Evolutionary conservation across 805 yeast genomes (phyloP).

Genomic region (Pichia cephalocereana): DNA sequence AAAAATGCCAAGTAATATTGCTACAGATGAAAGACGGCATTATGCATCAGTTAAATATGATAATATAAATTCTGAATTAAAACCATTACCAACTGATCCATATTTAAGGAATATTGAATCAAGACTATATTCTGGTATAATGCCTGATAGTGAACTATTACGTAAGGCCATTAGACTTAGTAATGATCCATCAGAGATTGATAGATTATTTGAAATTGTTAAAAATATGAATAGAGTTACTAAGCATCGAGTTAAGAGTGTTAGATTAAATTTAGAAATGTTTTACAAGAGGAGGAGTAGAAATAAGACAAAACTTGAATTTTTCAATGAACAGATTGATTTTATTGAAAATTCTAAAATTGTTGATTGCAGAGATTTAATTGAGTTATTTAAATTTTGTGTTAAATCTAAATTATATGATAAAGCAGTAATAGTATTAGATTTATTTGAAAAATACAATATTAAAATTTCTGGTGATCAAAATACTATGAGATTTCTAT

Average conservation of each 20-base stretch:
- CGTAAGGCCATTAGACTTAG: slow-evolving; percentile 10
- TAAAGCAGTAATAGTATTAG: slow-evolving; percentile 1
- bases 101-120: slow-evolving; percentile 15
- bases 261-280: slow-evolving; percentile 11
- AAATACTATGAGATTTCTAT: slow-evolving; percentile 6
- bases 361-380: slow-evolving; percentile 7
- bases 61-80: slow-evolving; percentile 2
- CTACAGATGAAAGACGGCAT: background rate
- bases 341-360: background rate
- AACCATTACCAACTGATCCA: slow-evolving; percentile 9
- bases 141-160: slow-evolving; percentile 15
- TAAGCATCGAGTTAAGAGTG: slow-evolving; percentile 4
- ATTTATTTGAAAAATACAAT: background rate
- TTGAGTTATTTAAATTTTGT: slow-evolving; percentile 8
- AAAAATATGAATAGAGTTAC: background rate
- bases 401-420: slow-evolving; percentile 6
- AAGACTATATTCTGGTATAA: slow-evolving; percentile 18
- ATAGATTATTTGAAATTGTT: slow-evolving; percentile 11
- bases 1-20: background rate
- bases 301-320: slow-evolving; percentile 3
- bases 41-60: slow-evolving; percentile 8
- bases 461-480: slow-evolving; percentile 8
- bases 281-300: slow-evolving; percentile 11
- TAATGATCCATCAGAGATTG: slow-evolving; percentile 9
- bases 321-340: slow-evolving; percentile 3